A percentile compares a stretch with the other conserved stretches of the same genome.
These are phyloP conservation scores for Penicillium crustosum DNA, from an alignment of 2,329 filamentous ascomycete species.

Conservation along the genomic window DNA sequence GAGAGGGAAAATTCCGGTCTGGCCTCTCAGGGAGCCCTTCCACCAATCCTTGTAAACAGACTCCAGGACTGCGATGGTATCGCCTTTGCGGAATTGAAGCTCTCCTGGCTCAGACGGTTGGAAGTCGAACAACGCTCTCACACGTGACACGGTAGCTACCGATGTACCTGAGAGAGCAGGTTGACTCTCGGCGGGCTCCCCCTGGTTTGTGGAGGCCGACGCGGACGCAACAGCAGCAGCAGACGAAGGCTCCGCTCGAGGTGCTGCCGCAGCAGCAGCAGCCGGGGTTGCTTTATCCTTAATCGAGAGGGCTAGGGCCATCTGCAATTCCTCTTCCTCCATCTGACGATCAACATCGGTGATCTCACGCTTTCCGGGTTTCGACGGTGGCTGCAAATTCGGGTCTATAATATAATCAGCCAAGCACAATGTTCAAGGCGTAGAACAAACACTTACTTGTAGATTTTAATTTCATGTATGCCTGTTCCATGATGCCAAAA, in stretches of 20 bases:
- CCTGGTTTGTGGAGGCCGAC: conserved; percentile 26
- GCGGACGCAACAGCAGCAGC: conserved; percentile 11
- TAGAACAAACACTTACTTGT: conserved; percentile 50
- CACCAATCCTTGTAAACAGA: conserved; percentile 99
- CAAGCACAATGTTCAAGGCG: neutral
- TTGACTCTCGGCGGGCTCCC: conserved; percentile 50
- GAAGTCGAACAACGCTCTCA: conserved; percentile 92
- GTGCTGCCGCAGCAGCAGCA: conserved; percentile 25
- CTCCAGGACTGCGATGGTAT: conserved; percentile 94
- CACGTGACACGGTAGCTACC: conserved; percentile 91
- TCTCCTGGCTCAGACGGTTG: conserved; percentile 90
- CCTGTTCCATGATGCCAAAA: conserved; percentile 95
- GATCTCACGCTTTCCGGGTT: conserved; percentile 88
- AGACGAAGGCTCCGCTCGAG: conserved; percentile 37
- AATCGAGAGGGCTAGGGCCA: conserved; percentile 88
- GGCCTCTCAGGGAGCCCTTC: conserved; percentile 90
- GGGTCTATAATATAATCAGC: conserved; percentile 63
- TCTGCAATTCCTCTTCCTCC: conserved; percentile 95
- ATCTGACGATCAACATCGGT: conserved; percentile 88
- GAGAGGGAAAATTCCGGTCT: conserved; percentile 95
- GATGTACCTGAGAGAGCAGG: conserved; percentile 79
- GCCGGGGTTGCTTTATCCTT: conserved; percentile 68
- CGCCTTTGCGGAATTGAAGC: conserved; percentile 92
- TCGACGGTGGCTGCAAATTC: conserved; percentile 84
- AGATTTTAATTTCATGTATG: conserved; percentile 81